Evolutionary conservation across 1,139 yeast genomes (phyloP).

Genomic region (Suhomyces kunorum): DNA sequence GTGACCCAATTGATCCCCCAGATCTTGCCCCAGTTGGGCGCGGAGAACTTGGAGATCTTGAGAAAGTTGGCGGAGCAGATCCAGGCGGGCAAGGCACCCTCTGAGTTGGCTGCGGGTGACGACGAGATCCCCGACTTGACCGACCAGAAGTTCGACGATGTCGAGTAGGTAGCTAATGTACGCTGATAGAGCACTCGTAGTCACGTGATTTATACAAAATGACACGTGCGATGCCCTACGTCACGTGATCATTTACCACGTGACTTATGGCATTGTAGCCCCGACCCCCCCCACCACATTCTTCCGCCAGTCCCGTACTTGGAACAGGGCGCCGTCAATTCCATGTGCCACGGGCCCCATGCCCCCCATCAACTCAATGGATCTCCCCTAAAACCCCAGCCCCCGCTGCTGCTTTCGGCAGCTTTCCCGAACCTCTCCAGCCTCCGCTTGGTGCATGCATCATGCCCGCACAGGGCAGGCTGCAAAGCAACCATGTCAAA

Average conservation of each 20-base stretch:
- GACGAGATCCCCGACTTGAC: constrained; percentile 92
- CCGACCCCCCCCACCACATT: not conserved
- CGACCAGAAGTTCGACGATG: constrained; percentile 91
- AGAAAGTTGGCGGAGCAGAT: constrained; percentile 88
- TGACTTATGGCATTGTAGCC: not conserved
- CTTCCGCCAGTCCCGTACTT: constrained; percentile 1
- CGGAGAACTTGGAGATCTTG: constrained; percentile 90
- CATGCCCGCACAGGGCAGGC: not conserved
- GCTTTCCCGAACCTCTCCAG: no score
- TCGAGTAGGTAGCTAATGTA: constrained; percentile 48
- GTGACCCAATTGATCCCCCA: constrained; percentile 92
- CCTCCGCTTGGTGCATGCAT: no score
- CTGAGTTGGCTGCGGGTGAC: constrained; percentile 52
- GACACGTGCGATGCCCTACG: not conserved
- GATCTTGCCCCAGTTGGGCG: constrained; percentile 94
- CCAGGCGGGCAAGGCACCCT: constrained; percentile 60
- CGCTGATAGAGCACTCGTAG: not conserved
- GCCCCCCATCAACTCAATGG: not conserved
- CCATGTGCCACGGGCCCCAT: not conserved
- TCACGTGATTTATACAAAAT: not conserved
- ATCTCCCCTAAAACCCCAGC: not conserved
- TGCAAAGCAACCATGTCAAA: not conserved
- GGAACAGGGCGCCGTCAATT: constrained; percentile 1
- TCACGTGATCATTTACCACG: not conserved
- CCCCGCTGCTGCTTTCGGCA: not conserved